phyloP scores from a whole-genome alignment of 495 filamentous ascomycete genomes.

The Sporormia fimetaria region DNA sequence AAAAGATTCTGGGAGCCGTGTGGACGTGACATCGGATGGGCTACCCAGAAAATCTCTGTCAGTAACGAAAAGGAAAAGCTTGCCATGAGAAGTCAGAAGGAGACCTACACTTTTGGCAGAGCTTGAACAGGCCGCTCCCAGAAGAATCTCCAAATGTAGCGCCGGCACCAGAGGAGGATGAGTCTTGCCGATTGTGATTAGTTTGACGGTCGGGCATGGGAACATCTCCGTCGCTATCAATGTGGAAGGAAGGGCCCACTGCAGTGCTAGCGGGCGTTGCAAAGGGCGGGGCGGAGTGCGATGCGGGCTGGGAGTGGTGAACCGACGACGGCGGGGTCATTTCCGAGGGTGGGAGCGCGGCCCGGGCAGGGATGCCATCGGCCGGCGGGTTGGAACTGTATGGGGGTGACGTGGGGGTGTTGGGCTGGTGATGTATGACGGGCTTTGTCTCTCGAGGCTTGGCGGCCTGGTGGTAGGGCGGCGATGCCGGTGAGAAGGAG shows the following conservation, averaged over 20 bases:
- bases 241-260: slow-evolving; percentile 24
- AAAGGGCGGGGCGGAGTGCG: slow-evolving; percentile 30
- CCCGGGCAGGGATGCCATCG: slow-evolving; percentile 26
- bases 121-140: slow-evolving; percentile 29
- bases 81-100: slow-evolving; percentile 14
- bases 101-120: slow-evolving; percentile 33
- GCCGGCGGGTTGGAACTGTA: slow-evolving; percentile 24
- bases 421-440: slow-evolving; percentile 27
- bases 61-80: slow-evolving; percentile 20
- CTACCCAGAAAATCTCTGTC: slow-evolving; percentile 30
- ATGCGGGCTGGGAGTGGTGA: slow-evolving; percentile 18
- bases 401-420: slow-evolving; percentile 33
- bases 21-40: slow-evolving; percentile 37
- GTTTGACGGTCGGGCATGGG: slow-evolving; percentile 28
- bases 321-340: slow-evolving; percentile 31
- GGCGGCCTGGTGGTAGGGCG: slow-evolving; percentile 26
- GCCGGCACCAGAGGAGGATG: neutral
- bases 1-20: slow-evolving; percentile 54
- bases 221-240: slow-evolving; percentile 34
- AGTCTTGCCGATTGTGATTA: slow-evolving; percentile 34
- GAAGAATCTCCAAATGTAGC: slow-evolving; percentile 11
- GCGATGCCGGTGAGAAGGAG: slow-evolving; percentile 31
- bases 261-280: slow-evolving; percentile 37
- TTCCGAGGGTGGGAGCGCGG: slow-evolving; percentile 28
- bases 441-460: slow-evolving; percentile 27